Evolutionary conservation across 2,329 filamentous ascomycete genomes (phyloP), one percentile per base, ranked within the genome.

Genomic region (Colletotrichum melonis): DNA sequence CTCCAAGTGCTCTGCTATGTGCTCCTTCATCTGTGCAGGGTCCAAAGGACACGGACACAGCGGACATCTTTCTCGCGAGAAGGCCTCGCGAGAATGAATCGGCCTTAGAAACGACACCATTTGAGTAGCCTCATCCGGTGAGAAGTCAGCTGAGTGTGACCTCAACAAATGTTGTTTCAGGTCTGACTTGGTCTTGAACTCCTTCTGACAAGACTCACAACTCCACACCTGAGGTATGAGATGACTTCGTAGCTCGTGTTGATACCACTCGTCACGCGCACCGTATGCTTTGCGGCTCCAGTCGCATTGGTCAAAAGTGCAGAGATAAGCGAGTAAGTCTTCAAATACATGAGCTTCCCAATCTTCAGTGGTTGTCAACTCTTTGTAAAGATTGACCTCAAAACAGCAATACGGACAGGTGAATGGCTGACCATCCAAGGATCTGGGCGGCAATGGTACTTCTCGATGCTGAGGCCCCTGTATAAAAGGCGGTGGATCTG

Each of bases 271-370:
- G 12, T 73, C 35, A 7, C 64, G 30, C 16, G 35, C 30, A 12
- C 63, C 65, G 30, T 69, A 69, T 14, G 65, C 19, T 38, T 69
- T 56, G 1, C 60, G 63, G 6, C 63, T n/a, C 32, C 63, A 38
- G 32, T 54, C 35, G 52, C 69, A 72, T 6, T 68, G 35, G 6
- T 72, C 69, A 19, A 67, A 72, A 9, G 69, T 72, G 56, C 69
- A 72, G 22, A 72, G 52, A 38, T 72, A 72, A 5, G 69, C 35
- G 9, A 67, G 46, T 2, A 72, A 24, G 19, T 72, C 69, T 28
- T 63, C 52, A 16, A 56, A 67, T 6, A 72, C 63, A 30, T 72
- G 69, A 16, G 67, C 42, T 56, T 67, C 28, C 69, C 69, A 72
- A 14, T 68, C 56, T 6, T 72, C 64, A 9, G 56, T 9, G 5